phyloP scores from a whole-genome alignment of 1,284 basidiomycete species.

The Papiliotrema fonsecae region DNA sequence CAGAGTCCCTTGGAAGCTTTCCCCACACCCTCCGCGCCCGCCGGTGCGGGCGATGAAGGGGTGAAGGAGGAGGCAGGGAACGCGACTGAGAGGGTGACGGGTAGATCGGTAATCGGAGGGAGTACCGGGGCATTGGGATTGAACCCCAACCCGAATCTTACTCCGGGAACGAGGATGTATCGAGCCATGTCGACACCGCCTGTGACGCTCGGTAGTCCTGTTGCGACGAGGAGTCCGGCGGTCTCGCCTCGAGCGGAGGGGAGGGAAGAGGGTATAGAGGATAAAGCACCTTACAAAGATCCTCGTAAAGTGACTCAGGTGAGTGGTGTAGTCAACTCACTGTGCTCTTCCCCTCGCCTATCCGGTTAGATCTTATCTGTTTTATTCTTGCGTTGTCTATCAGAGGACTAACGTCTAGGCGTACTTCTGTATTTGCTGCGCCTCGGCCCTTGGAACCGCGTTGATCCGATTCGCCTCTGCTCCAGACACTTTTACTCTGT shows the following conservation, averaged over 20 bases:
- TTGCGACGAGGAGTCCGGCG: neutral
- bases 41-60: neutral
- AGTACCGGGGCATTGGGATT: neutral
- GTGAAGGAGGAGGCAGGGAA: neutral
- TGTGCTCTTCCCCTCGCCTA: too few species aligned
- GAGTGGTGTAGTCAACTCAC: too few species aligned
- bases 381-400: too few species aligned
- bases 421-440: slow-evolving; percentile 79
- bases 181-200: slow-evolving; percentile 11
- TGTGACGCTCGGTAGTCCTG: slow-evolving; percentile 4
- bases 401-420: slow-evolving; percentile 24
- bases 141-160: neutral
- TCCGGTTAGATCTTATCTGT: too few species aligned
- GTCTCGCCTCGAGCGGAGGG: neutral
- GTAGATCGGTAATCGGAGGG: too few species aligned
- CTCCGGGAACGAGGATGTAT: neutral
- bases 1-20: slow-evolving; percentile 61
- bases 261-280: neutral
- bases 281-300: slow-evolving; percentile 43
- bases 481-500: slow-evolving; percentile 75
- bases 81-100: neutral
- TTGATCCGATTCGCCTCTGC: slow-evolving; percentile 74
- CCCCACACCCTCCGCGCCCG: slow-evolving; percentile 34
- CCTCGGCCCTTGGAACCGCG: slow-evolving; percentile 71
- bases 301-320: slow-evolving; percentile 44